Base-by-base conservation (phyloP, 2,329 filamentous ascomycete genomes). In the Colletotrichum musicola region DNA sequence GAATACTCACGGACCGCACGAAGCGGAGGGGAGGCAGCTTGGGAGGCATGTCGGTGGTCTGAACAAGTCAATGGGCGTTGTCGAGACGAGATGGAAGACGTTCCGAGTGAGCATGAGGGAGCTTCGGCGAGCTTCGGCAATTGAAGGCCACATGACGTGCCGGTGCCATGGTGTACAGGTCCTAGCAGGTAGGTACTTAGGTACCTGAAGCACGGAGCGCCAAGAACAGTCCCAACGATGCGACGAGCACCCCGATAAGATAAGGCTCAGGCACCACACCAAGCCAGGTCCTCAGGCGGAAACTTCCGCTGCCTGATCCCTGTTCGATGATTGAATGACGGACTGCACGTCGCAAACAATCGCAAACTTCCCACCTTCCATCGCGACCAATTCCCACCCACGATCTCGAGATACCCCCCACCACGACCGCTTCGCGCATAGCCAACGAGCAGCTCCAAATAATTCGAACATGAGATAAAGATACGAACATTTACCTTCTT, bases 1-100 rank as follows among this genome's bases (percentile, higher is more conserved):
- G 4, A n/a, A 55, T 1, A 77, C 86, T 73, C 81, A 92, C 90
- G 51, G 88, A 89, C 79, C 84, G 84, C 14, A 93, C 72, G 55
- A 73, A 73, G 47, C 64, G 50, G 47, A 69, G 20, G 60, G 78
- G 49, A 16, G 58, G 70, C 49, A 73, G 46, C 56, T 68, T 70
- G 1, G 64, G 54, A 22, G 70, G 46, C 70, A 72, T 72, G 2
- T 47, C 63, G 6, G 6, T 3, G n/a, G n/a, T 13, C 40, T 2
- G 10, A 10, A 10, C 1, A 6, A 25, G 14, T n/a, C 18, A 18
- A 40, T 58, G 1, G 4, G 0, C 2, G 44, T 2, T 35, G 22
- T 13, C 38, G 35, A 22, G 9, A 6, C 13, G 50, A 18, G 2
- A 3, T 10, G 7, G 30, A 35, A 2, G n/a, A 51, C 13, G 44